Evolutionary conservation across 2,329 filamentous ascomycete species (phyloP), one percentile per base, ranked within the genome.

Genomic region (Pseudohalonectria lignicola): DNA sequence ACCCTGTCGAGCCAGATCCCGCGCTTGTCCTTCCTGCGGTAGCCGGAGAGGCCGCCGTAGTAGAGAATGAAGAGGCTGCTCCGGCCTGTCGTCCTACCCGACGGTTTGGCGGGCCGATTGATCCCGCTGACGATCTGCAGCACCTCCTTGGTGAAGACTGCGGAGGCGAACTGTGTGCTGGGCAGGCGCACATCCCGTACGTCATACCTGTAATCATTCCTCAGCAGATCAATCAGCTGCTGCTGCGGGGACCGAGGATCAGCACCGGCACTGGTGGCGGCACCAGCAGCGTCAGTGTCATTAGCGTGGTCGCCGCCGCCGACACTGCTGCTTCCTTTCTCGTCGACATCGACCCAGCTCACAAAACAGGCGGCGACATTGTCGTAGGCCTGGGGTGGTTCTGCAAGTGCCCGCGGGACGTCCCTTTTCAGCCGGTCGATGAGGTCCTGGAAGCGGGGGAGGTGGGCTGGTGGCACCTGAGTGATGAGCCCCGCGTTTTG

Each of bases 1-100:
- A 26, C 29, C 30, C 21, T 23, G 21, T 33, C 36, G 20, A 38
- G n/a, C 36, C 36, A 38, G 6, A 38, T 9, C 2, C 36, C 36
- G 16, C 18, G 31, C 7, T 21, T 38, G 21, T 38, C 36, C 36
- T 31, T 19, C 11, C 23, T 21, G 9, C 36, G 21, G 30, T 32
- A 38, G 4, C 10, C 36, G n/a, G 36, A 38, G 9, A 20, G 29
- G 15, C 36, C 36, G 15, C 15, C 16, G 23, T 38, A 38, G 30
- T 38, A 26, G 11, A 38, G 20, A 7, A 38, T 17, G 10, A 38
- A 31, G 12, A 38, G 30, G 19, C 19, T 19, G 17, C 31, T 21
- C 17, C 19, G 17, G 5, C 16, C 17, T 12, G 23, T 26, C 19
- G 4, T 4, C 19, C 23, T 26, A 26, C 23, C 8, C 12, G 23